Base-by-base conservation (phyloP, 177 flowering plant species). In the Tripterygium wilfordii region DNA sequence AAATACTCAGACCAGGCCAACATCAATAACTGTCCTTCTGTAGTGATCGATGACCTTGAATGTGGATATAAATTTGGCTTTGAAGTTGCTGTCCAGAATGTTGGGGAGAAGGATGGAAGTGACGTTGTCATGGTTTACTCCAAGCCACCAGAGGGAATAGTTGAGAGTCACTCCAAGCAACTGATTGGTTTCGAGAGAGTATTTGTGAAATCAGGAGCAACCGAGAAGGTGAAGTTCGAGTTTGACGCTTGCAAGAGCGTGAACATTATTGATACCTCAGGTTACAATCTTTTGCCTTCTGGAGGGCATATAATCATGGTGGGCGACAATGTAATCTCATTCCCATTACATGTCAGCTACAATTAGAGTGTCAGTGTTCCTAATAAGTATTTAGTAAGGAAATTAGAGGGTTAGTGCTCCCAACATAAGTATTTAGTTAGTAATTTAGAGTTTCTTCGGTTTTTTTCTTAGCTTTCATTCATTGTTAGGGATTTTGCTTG, bases 181-280 rank as follows among this genome's bases (percentile, higher is more conserved):
- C 38, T 66, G 45, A 27, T 61, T 26, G 66, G 52, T 0, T 61
- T 66, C 23, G 24, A 56, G 16, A 22, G 53, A 36, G 53, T 47
- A 3, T 39, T 32, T 24, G 60, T 56, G 32, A 21, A 22, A 4
- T 52, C 52, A 9, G 46, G 35, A 15, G 17, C 13, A 18, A 47
- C 25, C 22, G 3, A 32, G 39, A 25, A 21, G 3, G 48, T 48
- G 15, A 40, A 48, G 39, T 56, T 56, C 18, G 18, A 14, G 25
- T 32, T 56, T 16, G 22, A 56, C 25, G 47, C 27, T 3, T 64
- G 69, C 41, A 61, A 69, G 58, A 53, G 58, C 51, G 57, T 61
- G 6, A 50, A 45, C 29, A 28, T 64, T 15, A 61, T 61, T 7
- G 54, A 51, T 18, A 2, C 25, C 36, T 44, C 35, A 1, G 59